These are phyloP conservation scores for Zygoascus sp. DNA, from an alignment of 1,139 yeast genomes.

Conservation along the genomic window DNA sequence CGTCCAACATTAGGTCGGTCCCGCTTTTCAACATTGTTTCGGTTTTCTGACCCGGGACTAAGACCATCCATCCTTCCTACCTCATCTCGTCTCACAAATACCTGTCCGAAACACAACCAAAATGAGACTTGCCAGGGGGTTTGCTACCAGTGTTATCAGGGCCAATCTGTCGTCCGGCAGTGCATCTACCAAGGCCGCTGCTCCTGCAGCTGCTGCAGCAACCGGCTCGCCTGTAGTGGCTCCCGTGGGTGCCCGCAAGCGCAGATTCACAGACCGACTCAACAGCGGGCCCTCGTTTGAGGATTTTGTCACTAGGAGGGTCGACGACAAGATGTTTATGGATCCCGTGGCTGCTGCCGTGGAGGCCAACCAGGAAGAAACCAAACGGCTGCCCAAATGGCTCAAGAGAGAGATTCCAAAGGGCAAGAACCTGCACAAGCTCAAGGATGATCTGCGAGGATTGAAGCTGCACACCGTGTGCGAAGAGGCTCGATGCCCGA, in stretches of 20 bases:
- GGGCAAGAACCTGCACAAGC: conserved; percentile 73
- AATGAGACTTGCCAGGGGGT: background rate
- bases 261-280: conserved; percentile 58
- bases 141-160: background rate
- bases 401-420: conserved; percentile 92
- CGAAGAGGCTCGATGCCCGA: conserved; percentile 98
- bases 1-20: too few species aligned
- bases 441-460: conserved; percentile 84
- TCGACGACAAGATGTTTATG: conserved; percentile 50
- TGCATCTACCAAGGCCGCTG: background rate
- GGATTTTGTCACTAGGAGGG: conserved; percentile 80
- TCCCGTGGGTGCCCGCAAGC: background rate
- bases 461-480: conserved; percentile 91
- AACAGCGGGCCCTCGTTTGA: conserved; percentile 91
- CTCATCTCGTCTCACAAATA: too few species aligned
- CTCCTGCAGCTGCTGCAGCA: background rate
- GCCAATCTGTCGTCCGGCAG: background rate
- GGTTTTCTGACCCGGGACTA: too few species aligned
- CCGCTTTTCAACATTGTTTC: too few species aligned
- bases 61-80: too few species aligned
- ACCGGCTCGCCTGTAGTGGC: background rate
- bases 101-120: too few species aligned
- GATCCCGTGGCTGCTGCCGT: conserved; percentile 38
- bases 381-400: conserved; percentile 86
- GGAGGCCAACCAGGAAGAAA: conserved; percentile 58